Percentiles rank a stretch among this genome's conserved stretches.
Evolutionary conservation across 305 asterid genomes (phyloP).

Genomic region (Solanum hybrid): DNA sequence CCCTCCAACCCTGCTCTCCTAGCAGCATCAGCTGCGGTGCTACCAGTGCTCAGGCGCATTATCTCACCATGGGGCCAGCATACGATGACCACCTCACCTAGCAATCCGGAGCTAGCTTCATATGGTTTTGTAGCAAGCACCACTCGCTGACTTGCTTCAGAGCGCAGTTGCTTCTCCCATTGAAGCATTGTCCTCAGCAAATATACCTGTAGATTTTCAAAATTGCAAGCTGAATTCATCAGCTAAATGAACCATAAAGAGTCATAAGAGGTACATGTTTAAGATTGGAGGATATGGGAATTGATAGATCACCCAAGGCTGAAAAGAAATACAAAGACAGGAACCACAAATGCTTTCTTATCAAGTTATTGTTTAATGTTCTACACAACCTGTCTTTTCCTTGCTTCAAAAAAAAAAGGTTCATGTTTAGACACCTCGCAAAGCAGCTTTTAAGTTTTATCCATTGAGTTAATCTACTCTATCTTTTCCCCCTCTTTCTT

Average conservation of each 20-base stretch:
- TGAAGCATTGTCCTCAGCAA: slow-evolving; percentile 93
- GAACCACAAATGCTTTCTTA: not conserved
- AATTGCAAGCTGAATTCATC: not conserved
- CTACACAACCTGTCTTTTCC: not conserved
- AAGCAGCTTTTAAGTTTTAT: not conserved
- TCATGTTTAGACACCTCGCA: not conserved
- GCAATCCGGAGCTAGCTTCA: slow-evolving; percentile 22
- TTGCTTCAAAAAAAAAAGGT: not conserved
- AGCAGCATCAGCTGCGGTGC: slow-evolving; percentile 96
- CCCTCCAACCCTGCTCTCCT: slow-evolving; percentile 73
- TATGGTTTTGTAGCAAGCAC: slow-evolving; percentile 14
- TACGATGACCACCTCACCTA: slow-evolving; percentile 72
- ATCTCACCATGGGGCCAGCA: slow-evolving; percentile 93
- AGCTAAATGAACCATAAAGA: not conserved
- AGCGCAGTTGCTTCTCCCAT: slow-evolving; percentile 88
- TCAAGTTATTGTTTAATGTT: not conserved
- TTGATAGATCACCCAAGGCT: not conserved
- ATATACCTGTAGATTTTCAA: slow-evolving; percentile 36
- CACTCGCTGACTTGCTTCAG: slow-evolving; percentile 53
- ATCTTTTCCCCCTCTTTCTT: not conserved
- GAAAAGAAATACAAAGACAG: not conserved
- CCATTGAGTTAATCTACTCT: not conserved
- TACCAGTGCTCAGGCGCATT: slow-evolving; percentile 71
- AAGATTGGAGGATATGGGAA: not conserved
- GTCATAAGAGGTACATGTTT: not conserved